Conservation (phyloP, 768 basidiomycete species). For the Suillus ampliporus region DNA sequence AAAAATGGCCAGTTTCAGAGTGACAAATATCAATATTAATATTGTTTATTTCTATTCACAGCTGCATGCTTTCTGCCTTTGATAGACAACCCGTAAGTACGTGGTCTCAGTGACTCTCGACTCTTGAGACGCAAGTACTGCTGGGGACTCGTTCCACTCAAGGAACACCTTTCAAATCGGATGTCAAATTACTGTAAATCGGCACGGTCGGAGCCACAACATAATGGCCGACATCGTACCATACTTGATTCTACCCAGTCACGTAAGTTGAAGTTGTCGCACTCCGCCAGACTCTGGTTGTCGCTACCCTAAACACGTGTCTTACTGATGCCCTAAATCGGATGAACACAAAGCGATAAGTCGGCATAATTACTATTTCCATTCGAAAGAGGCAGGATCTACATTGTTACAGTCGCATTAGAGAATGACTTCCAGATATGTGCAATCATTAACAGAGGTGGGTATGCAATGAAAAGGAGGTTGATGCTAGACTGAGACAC, state of each 20-base stretch:
- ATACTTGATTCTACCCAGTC: not conserved
- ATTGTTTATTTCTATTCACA: not conserved
- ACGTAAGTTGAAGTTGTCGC: not conserved
- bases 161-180: too few species aligned
- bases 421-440: slow-evolving; percentile 21
- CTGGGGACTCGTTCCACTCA: not conserved
- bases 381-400: slow-evolving; percentile 25
- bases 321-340: not conserved
- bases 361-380: slow-evolving; percentile 5
- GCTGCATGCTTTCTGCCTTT: too few species aligned
- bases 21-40: not conserved
- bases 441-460: slow-evolving; percentile 26
- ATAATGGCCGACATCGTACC: not conserved
- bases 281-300: too few species aligned
- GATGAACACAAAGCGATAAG: not conserved
- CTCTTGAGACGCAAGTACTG: too few species aligned
- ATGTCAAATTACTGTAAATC: too few species aligned
- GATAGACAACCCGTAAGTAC: too few species aligned
- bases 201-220: not conserved
- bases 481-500: slow-evolving; percentile 22
- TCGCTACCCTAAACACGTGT: too few species aligned
- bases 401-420: slow-evolving; percentile 23
- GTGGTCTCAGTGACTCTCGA: too few species aligned
- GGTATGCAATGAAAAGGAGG: slow-evolving; percentile 28
- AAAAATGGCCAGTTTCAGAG: not conserved